phyloP scores from a whole-genome alignment of 148 eudicot species.

The Amaranthus palmeri region DNA sequence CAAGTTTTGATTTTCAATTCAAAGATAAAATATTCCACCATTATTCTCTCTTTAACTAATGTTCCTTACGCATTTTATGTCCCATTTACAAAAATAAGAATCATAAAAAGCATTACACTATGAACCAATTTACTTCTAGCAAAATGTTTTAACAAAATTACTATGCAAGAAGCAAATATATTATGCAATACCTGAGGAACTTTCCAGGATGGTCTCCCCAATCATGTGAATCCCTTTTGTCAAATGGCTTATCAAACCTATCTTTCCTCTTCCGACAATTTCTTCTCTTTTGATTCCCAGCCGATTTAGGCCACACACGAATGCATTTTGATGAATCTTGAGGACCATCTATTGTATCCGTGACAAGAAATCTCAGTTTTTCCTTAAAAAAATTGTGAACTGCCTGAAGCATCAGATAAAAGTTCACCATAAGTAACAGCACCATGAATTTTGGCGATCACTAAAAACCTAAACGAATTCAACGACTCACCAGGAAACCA shows the following conservation, averaged over 20 bases:
- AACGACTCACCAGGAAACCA: too few relatives aligned
- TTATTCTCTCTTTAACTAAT: background rate
- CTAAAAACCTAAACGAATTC: too few relatives aligned
- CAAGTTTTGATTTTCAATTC: too few relatives aligned
- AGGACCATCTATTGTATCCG: constrained; percentile 89
- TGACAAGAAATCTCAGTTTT: constrained; percentile 69
- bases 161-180: background rate
- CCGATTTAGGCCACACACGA: constrained; percentile 71
- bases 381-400: constrained; percentile 92
- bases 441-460: too few relatives aligned
- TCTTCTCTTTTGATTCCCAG: constrained; percentile 45
- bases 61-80: background rate
- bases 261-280: constrained; percentile 69
- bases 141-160: background rate
- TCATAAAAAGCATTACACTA: background rate
- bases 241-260: constrained; percentile 69
- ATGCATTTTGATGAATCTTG: constrained; percentile 71
- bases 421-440: background rate
- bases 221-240: constrained; percentile 73
- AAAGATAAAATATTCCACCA: background rate
- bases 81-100: background rate
- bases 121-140: background rate
- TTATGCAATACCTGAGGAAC: constrained; percentile 64
- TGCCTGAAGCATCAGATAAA: constrained; percentile 46
- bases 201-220: constrained; percentile 87